Conservation (phyloP, 805 yeast genomes). For the Starmerella apicola region DNA sequence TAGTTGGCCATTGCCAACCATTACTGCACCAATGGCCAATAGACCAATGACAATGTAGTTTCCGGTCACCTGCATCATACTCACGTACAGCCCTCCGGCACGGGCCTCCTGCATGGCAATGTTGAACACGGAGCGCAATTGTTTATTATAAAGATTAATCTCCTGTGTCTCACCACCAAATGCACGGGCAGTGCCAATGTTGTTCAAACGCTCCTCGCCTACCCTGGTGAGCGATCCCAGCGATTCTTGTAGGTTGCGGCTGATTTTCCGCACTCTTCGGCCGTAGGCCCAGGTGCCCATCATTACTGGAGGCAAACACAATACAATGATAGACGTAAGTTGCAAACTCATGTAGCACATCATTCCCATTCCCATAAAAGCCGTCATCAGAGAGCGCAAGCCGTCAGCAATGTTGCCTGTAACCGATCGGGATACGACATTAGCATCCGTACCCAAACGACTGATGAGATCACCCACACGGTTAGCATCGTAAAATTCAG, state of each 20-base stretch:
- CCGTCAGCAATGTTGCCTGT: constrained; percentile 90
- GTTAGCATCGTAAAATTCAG: constrained; percentile 78
- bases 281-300: constrained; percentile 76
- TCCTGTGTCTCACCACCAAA: constrained; percentile 77
- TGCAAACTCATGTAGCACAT: constrained; percentile 80
- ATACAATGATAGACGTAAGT: constrained; percentile 66
- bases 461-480: constrained; percentile 88
- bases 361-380: constrained; percentile 79
- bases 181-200: constrained; percentile 76
- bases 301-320: constrained; percentile 73
- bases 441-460: constrained; percentile 76
- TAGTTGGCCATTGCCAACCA: constrained; percentile 65
- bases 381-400: constrained; percentile 68
- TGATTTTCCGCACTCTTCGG: constrained; percentile 55
- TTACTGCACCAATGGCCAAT: constrained; percentile 64
- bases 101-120: constrained; percentile 72
- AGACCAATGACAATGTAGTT: constrained; percentile 67
- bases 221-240: constrained; percentile 79
- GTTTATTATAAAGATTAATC: constrained; percentile 58
- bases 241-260: constrained; percentile 68
- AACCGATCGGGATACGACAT: constrained; percentile 71
- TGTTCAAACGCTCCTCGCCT: constrained; percentile 80
- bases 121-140: constrained; percentile 50
- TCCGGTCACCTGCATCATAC: constrained; percentile 74
- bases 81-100: constrained; percentile 62